phyloP scores from a whole-genome alignment of 129 eudicot species.

The Flaveria ramosissima region DNA sequence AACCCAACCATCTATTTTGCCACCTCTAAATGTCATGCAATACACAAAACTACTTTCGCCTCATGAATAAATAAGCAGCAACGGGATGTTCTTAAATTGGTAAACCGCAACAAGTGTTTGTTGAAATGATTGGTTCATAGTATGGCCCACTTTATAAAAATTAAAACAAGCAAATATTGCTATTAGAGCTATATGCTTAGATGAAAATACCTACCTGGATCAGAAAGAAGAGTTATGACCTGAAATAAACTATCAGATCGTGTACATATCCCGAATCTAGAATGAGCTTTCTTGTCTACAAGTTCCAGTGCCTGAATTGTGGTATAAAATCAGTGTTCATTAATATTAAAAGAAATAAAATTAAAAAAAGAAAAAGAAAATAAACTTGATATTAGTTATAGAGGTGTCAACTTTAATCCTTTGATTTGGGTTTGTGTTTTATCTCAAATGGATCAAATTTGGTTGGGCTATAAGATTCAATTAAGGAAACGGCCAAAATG shows the following conservation, averaged over 20 bases:
- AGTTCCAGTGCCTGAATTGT: conserved; percentile 51
- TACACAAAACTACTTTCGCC: not conserved
- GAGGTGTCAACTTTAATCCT: not conserved
- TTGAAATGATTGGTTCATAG: not conserved
- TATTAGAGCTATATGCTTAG: not conserved
- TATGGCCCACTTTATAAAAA: too few species aligned
- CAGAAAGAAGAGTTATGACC: conserved; percentile 56
- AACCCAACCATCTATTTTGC: not conserved
- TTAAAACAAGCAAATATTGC: not conserved
- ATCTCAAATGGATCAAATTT: not conserved
- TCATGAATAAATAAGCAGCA: not conserved
- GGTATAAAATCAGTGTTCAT: not conserved
- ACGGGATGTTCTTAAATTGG: not conserved
- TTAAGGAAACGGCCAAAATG: not conserved
- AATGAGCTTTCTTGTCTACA: conserved; percentile 29
- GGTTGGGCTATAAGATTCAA: not conserved
- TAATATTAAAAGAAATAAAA: not conserved
- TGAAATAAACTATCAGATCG: conserved; percentile 52
- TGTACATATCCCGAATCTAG: conserved; percentile 46
- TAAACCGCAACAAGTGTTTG: not conserved
- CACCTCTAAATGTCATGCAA: not conserved
- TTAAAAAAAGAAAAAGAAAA: not conserved
- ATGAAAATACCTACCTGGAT: conserved; percentile 44
- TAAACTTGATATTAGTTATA: not conserved
- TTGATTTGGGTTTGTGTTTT: not conserved